phyloP scores from a whole-genome alignment of 1,284 basidiomycete genomes.

The Austroboletus niveus region DNA sequence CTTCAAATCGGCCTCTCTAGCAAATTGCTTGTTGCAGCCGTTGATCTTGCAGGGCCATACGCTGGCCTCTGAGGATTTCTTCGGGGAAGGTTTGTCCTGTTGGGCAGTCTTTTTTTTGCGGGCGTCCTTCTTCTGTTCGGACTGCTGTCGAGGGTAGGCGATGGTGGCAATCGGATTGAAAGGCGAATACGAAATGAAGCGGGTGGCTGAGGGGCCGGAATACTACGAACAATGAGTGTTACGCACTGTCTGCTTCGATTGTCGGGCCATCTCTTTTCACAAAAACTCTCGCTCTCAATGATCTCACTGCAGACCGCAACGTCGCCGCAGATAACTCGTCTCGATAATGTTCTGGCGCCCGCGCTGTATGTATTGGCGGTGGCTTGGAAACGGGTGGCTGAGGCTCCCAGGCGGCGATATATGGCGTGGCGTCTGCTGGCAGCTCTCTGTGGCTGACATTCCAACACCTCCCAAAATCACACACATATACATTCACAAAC shows the following conservation, averaged over 20 bases:
- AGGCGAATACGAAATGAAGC: slow-evolving; percentile 2
- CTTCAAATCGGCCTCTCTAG: slow-evolving; percentile 75
- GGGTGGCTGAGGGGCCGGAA: slow-evolving; percentile 25
- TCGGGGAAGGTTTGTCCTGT: slow-evolving; percentile 24
- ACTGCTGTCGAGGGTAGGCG: slow-evolving; percentile 11
- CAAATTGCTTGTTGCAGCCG: slow-evolving; percentile 75
- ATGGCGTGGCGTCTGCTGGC: slow-evolving; percentile 25
- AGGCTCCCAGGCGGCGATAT: slow-evolving; percentile 26
- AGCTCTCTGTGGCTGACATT: neutral
- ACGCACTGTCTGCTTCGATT: slow-evolving; percentile 37
- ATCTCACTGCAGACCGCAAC: slow-evolving; percentile 13
- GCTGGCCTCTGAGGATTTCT: slow-evolving; percentile 48
- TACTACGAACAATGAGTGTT: slow-evolving; percentile 15
- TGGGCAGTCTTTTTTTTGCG: slow-evolving; percentile 42
- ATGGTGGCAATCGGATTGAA: slow-evolving; percentile 16
- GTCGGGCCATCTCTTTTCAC: slow-evolving; percentile 28
- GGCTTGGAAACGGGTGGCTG: slow-evolving; percentile 26
- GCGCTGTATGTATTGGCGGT: slow-evolving; percentile 12
- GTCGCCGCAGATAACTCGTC: neutral
- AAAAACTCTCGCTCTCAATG: slow-evolving; percentile 9
- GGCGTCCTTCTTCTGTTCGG: slow-evolving; percentile 50
- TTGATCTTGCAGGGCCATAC: slow-evolving; percentile 75
- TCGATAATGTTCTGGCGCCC: slow-evolving; percentile 7
- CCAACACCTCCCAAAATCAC: neutral
- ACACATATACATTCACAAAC: slow-evolving; percentile 20